Evolutionary conservation across 176 grass and related monocot genomes (phyloP), one percentile per base, ranked within the genome.

Genomic region (Carex myosuroides): DNA sequence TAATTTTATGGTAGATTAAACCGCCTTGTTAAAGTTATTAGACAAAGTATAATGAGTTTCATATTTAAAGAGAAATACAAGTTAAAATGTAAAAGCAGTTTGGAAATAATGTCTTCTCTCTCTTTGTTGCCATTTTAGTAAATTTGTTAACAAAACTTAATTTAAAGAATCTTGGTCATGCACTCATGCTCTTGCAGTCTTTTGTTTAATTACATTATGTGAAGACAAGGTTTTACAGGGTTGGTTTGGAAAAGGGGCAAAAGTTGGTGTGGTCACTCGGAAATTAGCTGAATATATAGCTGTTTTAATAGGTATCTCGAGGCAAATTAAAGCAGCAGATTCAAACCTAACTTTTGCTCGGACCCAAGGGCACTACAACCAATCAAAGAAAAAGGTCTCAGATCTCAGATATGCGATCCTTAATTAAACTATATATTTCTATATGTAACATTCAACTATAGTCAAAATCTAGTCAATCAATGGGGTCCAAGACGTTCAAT

Each of bases 271-370:
- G 22, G 21, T 50, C 20, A 76, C 46, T 74, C 0, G 10, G 70
- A 52, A 74, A 13, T 6, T 52, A 22, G 42, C 41, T 9, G 9
- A 50, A 50, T 46, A 46, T 9, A 46, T 50, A 50, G 46, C 2
- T 42, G 5, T 70, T 6, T 54, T 29, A 30, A 55, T 30, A 53
- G 48, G 22, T 32, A 22, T 73, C 18, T 48, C 39, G 3, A 30
- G 21, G 21, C 9, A 75, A 55, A 52, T 55, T 55, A 55, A 55
- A 55, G 42, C 22, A 74, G 32, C 30, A 35, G 6, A n/a, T 70
- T 70, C 67, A 70, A 42, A 70, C 67, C 67, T 70, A 70, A 70
- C 32, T 41, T 76, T 55, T 32, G 72, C 72, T 55, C 4, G 72
- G 72, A 55, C 72, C 44, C 72, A 76, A 32, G 24, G 21, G 72